Percentiles rank a stretch among this genome's conserved stretches.
Evolutionary conservation across 2,329 filamentous ascomycete genomes (phyloP).

Genomic region (Alternaria sp.): DNA sequence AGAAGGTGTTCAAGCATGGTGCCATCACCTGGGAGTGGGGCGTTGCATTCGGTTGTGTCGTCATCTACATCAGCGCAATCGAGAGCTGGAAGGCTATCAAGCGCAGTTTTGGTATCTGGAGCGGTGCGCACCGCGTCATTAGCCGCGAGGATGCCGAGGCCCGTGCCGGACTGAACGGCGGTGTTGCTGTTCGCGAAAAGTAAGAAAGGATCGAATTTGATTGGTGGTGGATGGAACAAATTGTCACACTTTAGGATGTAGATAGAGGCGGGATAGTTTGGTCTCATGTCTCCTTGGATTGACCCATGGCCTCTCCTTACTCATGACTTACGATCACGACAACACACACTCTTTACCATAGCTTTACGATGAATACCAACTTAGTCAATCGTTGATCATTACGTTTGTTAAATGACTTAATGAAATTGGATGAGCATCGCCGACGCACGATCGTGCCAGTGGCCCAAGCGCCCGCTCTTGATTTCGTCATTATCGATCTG

Average conservation of each 20-base stretch:
- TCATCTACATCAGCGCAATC: slow-evolving; percentile 53
- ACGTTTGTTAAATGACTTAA: neutral
- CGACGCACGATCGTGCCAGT: neutral
- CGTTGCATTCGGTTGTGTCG: slow-evolving; percentile 52
- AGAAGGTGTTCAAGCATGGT: slow-evolving; percentile 56
- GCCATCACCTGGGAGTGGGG: slow-evolving; percentile 58
- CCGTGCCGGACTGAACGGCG: slow-evolving; percentile 33
- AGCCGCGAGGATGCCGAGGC: slow-evolving; percentile 48
- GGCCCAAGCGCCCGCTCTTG: neutral
- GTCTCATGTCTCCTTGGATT: slow-evolving; percentile 13
- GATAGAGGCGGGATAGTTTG: neutral
- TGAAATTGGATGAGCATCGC: neutral
- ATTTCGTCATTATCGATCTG: neutral
- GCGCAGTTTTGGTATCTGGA: slow-evolving; percentile 47
- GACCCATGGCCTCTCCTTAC: slow-evolving; percentile 20
- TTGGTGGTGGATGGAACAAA: slow-evolving; percentile 9
- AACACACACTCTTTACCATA: neutral
- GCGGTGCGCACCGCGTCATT: slow-evolving; percentile 41
- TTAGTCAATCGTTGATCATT: neutral
- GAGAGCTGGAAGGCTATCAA: slow-evolving; percentile 58
- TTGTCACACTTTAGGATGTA: neutral
- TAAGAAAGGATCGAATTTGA: neutral
- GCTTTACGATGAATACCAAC: slow-evolving; percentile 2
- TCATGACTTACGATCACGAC: neutral
- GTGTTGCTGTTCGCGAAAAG: slow-evolving; percentile 22